phyloP scores from a whole-genome alignment of 192 early-diverging fungal genomes.

The Phlyctochytrium arcticum region DNA sequence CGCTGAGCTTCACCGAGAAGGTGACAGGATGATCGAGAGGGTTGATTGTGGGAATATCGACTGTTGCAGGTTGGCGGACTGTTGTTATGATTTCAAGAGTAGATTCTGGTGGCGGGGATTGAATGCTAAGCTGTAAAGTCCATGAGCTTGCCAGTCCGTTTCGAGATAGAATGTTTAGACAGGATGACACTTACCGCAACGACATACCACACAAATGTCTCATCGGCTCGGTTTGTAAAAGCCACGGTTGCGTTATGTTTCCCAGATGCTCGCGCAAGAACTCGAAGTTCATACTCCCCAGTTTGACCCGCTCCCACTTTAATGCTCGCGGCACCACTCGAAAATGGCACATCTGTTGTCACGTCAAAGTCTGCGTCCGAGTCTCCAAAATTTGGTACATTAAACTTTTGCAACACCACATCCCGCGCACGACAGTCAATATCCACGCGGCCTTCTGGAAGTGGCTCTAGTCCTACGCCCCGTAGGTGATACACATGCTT shows the following conservation, averaged over 20 bases:
- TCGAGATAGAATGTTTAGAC: background rate
- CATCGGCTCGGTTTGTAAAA: conserved; percentile 42
- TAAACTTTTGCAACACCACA: conserved; percentile 16
- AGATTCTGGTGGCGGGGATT: conserved; percentile 31
- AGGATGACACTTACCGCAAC: conserved; percentile 19
- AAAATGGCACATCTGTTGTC: conserved; percentile 38
- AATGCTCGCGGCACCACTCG: conserved; percentile 9
- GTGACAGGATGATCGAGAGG: conserved; percentile 29
- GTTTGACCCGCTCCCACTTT: conserved; percentile 24
- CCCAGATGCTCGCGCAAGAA: conserved; percentile 28
- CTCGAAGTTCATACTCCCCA: conserved; percentile 19
- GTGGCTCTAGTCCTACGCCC: conserved; percentile 40
- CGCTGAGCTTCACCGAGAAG: conserved; percentile 26
- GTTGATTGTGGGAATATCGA: conserved; percentile 39
- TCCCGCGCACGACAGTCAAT: conserved; percentile 35
- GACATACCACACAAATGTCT: conserved; percentile 44
- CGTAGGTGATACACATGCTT: conserved; percentile 42
- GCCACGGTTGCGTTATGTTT: conserved; percentile 24
- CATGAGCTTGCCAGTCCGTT: background rate
- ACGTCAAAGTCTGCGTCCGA: conserved; percentile 40
- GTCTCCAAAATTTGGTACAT: conserved; percentile 36
- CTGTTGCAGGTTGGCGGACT: conserved; percentile 25
- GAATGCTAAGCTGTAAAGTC: conserved; percentile 14
- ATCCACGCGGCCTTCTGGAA: conserved; percentile 42
- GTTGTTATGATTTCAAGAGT: conserved; percentile 24